Evolutionary conservation across 2,329 filamentous ascomycete species (phyloP).

Genomic region (Penicillium sp.): DNA sequence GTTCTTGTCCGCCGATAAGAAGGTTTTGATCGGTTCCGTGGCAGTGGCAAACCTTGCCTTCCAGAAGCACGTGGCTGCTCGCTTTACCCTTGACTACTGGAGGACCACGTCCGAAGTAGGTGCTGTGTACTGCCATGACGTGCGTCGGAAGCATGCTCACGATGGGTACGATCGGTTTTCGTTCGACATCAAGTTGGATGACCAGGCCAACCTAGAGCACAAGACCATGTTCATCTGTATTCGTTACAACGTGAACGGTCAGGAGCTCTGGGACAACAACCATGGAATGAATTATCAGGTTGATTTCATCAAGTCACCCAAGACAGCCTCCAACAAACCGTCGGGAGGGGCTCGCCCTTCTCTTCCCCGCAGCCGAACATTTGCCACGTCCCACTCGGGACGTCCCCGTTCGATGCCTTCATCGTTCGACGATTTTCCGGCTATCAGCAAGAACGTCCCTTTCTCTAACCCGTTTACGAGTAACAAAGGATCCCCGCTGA

Average conservation of each 20-base stretch:
- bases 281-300: constrained; percentile 82
- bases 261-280: constrained; percentile 97
- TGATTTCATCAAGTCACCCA: constrained; percentile 80
- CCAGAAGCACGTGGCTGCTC: constrained; percentile 81
- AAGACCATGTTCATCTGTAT: constrained; percentile 94
- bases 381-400: constrained; percentile 51
- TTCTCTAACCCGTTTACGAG: constrained; percentile 62
- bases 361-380: constrained; percentile 66
- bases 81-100: constrained; percentile 97
- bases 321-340: constrained; percentile 55
- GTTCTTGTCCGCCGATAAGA: constrained; percentile 84
- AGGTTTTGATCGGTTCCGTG: constrained; percentile 77
- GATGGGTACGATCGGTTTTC: constrained; percentile 82
- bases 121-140: constrained; percentile 82
- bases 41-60: constrained; percentile 87
- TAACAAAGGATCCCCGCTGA: constrained; percentile 66
- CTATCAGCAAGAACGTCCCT: constrained; percentile 53
- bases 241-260: constrained; percentile 77
- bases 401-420: constrained; percentile 52
- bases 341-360: constrained; percentile 53
- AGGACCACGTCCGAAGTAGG: constrained; percentile 94
- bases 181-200: constrained; percentile 89
- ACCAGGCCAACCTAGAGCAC: constrained; percentile 83
- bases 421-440: constrained; percentile 69
- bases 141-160: constrained; percentile 61